Evolutionary conservation across 352 stramenopile genomes (phyloP).

Genomic region (Phytophthora boehmeriae): DNA sequence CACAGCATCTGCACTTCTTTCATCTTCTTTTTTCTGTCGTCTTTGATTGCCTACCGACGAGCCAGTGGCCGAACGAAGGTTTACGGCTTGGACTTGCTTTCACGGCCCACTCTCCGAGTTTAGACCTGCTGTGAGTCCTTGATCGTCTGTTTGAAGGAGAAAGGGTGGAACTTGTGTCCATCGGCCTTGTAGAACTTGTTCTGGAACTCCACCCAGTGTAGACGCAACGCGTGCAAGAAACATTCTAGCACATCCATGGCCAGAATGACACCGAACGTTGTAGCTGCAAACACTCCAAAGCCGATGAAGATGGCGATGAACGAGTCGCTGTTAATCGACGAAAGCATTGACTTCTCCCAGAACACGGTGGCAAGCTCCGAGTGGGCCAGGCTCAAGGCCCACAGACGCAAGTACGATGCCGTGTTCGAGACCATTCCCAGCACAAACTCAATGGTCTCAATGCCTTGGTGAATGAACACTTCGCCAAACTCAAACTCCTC

Average conservation of each 20-base stretch:
- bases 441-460: constrained; percentile 99
- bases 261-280: constrained; percentile 98
- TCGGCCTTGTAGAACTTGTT: constrained; percentile 99
- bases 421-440: constrained; percentile 99
- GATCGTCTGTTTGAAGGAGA: constrained; percentile 92
- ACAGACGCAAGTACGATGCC: constrained; percentile 99
- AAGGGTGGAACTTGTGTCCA: constrained; percentile 96
- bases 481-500: constrained; percentile 96
- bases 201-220: constrained; percentile 99
- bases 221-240: constrained; percentile 98
- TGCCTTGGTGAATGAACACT: constrained; percentile 98
- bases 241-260: constrained; percentile 99
- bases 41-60: constrained; percentile 10
- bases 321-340: constrained; percentile 96
- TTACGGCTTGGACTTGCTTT: constrained; percentile 22
- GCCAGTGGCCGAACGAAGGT: constrained; percentile 1
- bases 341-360: constrained; percentile 99
- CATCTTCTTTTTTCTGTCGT: constrained; percentile 27
- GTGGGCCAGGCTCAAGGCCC: constrained; percentile 98
- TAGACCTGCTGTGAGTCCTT: constrained; percentile 65
- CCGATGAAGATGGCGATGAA: constrained; percentile 96
- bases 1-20: constrained; percentile 26
- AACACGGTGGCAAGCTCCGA: constrained; percentile 95
- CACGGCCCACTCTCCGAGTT: constrained; percentile 13
- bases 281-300: constrained; percentile 92